A percentile compares a stretch with the other conserved stretches of the same genome.
Conservation (phyloP, 345 rosid genomes). For the Camelina laxa region DNA sequence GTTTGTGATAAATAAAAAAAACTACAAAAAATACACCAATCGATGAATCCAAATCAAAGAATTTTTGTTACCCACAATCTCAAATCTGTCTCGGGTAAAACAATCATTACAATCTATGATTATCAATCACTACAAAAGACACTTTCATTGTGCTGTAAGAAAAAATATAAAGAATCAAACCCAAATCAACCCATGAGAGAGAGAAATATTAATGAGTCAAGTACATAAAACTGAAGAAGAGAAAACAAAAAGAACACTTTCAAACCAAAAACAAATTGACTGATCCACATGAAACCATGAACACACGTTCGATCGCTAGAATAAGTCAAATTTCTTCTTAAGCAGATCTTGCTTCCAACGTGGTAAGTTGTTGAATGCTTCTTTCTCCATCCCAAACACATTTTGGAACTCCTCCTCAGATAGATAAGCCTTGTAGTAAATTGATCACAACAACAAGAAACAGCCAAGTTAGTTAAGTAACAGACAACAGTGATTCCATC, state of each 20-base stretch:
- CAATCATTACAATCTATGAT: constrained; percentile 20
- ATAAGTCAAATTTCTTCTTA: constrained; percentile 83
- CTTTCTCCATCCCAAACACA: constrained; percentile 76
- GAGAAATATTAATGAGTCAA: constrained; percentile 23
- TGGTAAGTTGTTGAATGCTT: constrained; percentile 78
- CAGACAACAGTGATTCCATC: constrained; percentile 19
- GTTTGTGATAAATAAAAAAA: too few relatives aligned
- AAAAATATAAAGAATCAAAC: constrained; percentile 28
- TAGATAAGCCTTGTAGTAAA: constrained; percentile 69
- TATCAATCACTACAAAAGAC: constrained; percentile 21
- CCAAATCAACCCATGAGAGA: constrained; percentile 30
- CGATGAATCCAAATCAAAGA: constrained; percentile 15
- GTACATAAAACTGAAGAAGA: constrained; percentile 27
- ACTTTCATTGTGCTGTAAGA: constrained; percentile 11
- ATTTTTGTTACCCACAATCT: constrained; percentile 7
- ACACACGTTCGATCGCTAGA: constrained; percentile 46
- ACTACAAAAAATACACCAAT: too few relatives aligned
- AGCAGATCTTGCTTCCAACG: constrained; percentile 97
- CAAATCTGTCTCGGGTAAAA: constrained; percentile 12
- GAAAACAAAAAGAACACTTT: constrained; percentile 26
- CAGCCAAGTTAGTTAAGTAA: constrained; percentile 19
- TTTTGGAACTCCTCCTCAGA: constrained; percentile 79
- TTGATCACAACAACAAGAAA: constrained; percentile 17
- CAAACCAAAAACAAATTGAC: constrained; percentile 33
- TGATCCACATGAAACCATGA: constrained; percentile 25